These are phyloP conservation scores for Suillus hirtellus DNA, from an alignment of 768 basidiomycete genomes.

Conservation along the genomic window DNA sequence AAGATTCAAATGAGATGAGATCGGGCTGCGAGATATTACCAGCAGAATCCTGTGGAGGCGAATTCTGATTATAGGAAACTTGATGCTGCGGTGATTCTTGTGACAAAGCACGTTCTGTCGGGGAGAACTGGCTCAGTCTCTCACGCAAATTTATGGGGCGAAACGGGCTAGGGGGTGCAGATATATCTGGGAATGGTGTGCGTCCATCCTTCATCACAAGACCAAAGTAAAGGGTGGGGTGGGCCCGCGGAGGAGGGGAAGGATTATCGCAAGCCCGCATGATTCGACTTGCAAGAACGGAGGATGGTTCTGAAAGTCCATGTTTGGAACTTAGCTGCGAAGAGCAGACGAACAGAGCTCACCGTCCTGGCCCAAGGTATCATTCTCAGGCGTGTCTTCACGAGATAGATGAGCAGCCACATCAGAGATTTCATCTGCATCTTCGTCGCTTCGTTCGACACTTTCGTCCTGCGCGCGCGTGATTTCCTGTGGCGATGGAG, in stretches of 20 bases:
- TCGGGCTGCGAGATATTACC: constrained; percentile 25
- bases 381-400: constrained; percentile 51
- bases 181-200: constrained; percentile 18
- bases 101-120: constrained; percentile 8
- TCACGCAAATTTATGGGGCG: constrained; percentile 34
- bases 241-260: constrained; percentile 56
- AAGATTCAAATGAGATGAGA: constrained; percentile 46
- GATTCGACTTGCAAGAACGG: constrained; percentile 63
- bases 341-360: constrained; percentile 13
- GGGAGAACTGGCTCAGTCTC: constrained; percentile 22
- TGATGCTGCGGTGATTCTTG: constrained; percentile 8
- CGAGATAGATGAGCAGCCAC: constrained; percentile 32
- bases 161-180: constrained; percentile 32
- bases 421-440: constrained; percentile 30
- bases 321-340: constrained; percentile 14
- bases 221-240: constrained; percentile 17
- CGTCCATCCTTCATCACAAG: constrained; percentile 20
- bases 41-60: constrained; percentile 4
- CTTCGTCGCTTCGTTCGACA: constrained; percentile 32
- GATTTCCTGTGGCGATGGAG: constrained; percentile 19
- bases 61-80: not conserved
- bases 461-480: constrained; percentile 22
- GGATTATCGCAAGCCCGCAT: constrained; percentile 75
- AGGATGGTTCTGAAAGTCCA: constrained; percentile 57
- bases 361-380: constrained; percentile 48